phyloP scores from a whole-genome alignment of 257 asterid genomes.

The Solanum pinnatisectum region DNA sequence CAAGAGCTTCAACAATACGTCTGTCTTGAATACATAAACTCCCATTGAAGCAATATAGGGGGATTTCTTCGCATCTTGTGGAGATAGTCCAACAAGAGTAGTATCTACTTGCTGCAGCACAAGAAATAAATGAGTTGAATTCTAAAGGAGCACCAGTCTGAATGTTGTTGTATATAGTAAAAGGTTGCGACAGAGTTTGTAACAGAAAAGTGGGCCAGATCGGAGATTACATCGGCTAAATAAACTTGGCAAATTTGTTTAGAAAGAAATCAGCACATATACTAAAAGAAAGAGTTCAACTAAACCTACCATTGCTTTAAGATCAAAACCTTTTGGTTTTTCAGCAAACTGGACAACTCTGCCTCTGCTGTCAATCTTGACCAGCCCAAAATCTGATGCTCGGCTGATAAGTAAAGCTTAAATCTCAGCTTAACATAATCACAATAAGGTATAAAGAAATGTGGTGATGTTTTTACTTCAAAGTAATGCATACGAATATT shows the following conservation, averaged over 20 bases:
- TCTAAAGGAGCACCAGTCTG: background rate
- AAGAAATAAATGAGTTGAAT: background rate
- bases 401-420: constrained; percentile 45
- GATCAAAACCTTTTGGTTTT: constrained; percentile 75
- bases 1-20: constrained; percentile 61
- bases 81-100: constrained; percentile 64
- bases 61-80: constrained; percentile 41
- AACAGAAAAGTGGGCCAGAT: background rate
- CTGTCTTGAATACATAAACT: constrained; percentile 78
- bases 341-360: constrained; percentile 64
- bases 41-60: constrained; percentile 98
- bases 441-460: background rate
- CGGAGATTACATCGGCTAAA: background rate
- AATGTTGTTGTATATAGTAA: background rate
- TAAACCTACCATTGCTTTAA: constrained; percentile 69
- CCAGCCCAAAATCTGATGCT: constrained; percentile 82
- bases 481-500: background rate
- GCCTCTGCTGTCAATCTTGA: constrained; percentile 83
- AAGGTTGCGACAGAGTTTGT: background rate
- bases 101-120: constrained; percentile 78
- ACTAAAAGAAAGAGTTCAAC: background rate
- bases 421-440: background rate
- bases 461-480: background rate
- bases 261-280: background rate
- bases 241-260: background rate